Evolutionary conservation across 345 rosid genomes (phyloP), one percentile per base, ranked within the genome.

Genomic region (Streptanthus diversifolius): DNA sequence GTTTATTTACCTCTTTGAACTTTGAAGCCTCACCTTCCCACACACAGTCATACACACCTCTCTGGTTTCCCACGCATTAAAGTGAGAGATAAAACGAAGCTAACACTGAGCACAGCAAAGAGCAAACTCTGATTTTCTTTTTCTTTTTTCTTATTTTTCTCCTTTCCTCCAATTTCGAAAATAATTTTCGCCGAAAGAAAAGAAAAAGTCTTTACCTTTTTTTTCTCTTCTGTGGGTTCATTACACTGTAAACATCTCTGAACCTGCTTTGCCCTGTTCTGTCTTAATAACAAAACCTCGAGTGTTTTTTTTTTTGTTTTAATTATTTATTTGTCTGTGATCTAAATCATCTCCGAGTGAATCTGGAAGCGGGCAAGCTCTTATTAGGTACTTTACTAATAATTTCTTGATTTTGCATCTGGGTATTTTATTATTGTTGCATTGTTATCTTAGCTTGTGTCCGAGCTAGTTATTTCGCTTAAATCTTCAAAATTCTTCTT

Each of bases 31-130:
- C 47, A 15, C 44, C 61, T 44, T 76, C 54, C 19, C 32, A 39
- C 7, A 49, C 13, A 22, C 29, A 63, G 19, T 19, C 68, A 49
- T 25, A 57, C 59, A 52, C 65, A 71, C 80, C 68, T 53, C 44
- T 77, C 68, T 77, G 76, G 73, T 63, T 77, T 77, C 80, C 80
- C 77, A 64, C 63, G 68, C 80, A 77, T 39, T 65, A 63, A 55
- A 55, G 45, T 21, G 25, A 43, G 30, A 68, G 13, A 56, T n/a
- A 17, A 55, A 56, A 55, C 75, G 19, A 76, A 55, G 54, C 47
- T 55, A 54, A 56, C 25, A 58, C 76, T 55, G 30, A 70, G 9
- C 47, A 47, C 22, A 54, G 4, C 56, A 21, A 17, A 47, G 17
- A 54, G 4, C 56, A 21, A 17, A 48, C 68, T 49, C 53, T 61